These are phyloP conservation scores for Candida ovalis DNA, from an alignment of 805 yeast genomes.

Conservation along the genomic window DNA sequence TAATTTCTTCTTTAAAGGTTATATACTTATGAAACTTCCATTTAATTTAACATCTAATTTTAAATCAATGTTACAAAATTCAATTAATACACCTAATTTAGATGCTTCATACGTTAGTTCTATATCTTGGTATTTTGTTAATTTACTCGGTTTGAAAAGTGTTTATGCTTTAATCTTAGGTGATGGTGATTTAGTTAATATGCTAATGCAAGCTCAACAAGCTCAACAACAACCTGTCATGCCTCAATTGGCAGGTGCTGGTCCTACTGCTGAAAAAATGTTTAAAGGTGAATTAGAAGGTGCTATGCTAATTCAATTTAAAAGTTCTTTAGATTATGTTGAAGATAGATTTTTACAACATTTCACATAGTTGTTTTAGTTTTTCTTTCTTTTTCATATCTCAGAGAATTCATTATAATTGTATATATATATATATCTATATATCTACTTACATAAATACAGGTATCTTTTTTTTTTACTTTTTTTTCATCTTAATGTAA, in stretches of 20 bases:
- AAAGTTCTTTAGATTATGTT: constrained; percentile 56
- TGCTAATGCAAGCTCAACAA: constrained; percentile 40
- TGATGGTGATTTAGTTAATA: constrained; percentile 42
- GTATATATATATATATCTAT: not conserved
- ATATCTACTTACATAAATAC: not conserved
- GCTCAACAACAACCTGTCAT: constrained; percentile 28
- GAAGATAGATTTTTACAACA: constrained; percentile 48
- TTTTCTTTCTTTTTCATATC: not conserved
- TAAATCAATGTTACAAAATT: constrained; percentile 88
- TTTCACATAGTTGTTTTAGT: constrained; percentile 1
- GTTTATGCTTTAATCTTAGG: constrained; percentile 69
- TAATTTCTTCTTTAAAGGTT: constrained; percentile 87
- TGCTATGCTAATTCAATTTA: constrained; percentile 37
- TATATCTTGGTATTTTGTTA: constrained; percentile 93
- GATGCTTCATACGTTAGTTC: constrained; percentile 92
- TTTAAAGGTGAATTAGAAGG: constrained; percentile 73
- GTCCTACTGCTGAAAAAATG: constrained; percentile 57
- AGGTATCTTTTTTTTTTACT: not conserved
- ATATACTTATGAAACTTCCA: constrained; percentile 82
- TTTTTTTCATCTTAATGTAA: not conserved
- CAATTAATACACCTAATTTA: constrained; percentile 77
- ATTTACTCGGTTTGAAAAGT: constrained; percentile 77
- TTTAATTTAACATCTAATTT: constrained; percentile 87
- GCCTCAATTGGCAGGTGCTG: constrained; percentile 46
- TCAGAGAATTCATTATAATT: not conserved